phyloP scores from a whole-genome alignment of 768 basidiomycete species.

The Naganishia kalamii region DNA sequence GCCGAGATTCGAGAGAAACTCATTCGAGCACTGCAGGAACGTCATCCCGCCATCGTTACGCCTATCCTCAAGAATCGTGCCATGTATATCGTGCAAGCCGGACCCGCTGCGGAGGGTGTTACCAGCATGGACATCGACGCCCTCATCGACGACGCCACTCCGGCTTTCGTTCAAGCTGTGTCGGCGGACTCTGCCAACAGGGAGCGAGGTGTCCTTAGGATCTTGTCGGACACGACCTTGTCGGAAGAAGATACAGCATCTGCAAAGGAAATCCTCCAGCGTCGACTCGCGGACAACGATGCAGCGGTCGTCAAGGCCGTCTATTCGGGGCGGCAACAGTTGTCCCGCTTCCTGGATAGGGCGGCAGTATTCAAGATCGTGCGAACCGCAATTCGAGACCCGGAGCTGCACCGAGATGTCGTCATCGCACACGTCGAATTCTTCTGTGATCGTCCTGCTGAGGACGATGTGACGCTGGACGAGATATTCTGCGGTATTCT shows the following conservation, averaged over 20 bases:
- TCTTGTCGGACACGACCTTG: conserved; percentile 37
- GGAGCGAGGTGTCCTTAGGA: conserved; percentile 5
- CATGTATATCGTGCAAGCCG: conserved; percentile 10
- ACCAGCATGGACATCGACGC: conserved; percentile 11
- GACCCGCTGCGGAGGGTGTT: conserved; percentile 13
- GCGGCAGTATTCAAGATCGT: conserved; percentile 23
- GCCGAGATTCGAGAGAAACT: not conserved
- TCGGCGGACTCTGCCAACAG: conserved; percentile 20
- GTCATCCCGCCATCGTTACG: conserved; percentile 15
- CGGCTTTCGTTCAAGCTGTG: conserved; percentile 22
- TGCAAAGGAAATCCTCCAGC: conserved; percentile 59
- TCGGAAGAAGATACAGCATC: conserved; percentile 43
- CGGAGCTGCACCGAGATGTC: conserved; percentile 48
- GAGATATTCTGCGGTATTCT: conserved; percentile 50
- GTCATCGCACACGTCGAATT: conserved; percentile 52
- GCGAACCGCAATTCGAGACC: conserved; percentile 8
- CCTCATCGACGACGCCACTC: conserved; percentile 18
- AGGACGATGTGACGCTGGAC: conserved; percentile 47
- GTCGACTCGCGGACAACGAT: conserved; percentile 64
- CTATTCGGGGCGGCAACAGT: conserved; percentile 54
- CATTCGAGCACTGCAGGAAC: conserved; percentile 9
- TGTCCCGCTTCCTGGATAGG: conserved; percentile 43
- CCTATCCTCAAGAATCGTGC: conserved; percentile 14
- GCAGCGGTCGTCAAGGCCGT: conserved; percentile 60
- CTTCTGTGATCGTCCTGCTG: conserved; percentile 50